Conservation (phyloP, 768 basidiomycete species). For the Termitomyces sp. region DNA sequence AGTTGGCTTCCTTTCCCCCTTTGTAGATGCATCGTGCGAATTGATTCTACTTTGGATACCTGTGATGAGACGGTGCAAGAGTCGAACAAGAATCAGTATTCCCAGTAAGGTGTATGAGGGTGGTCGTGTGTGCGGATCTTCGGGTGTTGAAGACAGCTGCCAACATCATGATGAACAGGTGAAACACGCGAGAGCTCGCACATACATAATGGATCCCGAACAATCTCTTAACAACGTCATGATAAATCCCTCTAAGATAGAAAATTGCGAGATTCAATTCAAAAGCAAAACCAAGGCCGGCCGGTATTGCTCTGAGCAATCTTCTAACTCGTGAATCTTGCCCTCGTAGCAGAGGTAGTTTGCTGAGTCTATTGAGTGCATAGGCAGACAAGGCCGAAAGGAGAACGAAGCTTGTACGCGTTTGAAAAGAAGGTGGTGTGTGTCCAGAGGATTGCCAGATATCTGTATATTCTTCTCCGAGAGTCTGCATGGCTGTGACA, state of each 20-base stretch:
- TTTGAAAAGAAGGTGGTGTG: conserved; percentile 36
- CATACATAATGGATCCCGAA: conserved; percentile 66
- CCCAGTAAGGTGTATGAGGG: conserved; percentile 89
- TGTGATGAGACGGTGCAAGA: conserved; percentile 54
- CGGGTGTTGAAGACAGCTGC: conserved; percentile 70
- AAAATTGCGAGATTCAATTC: conserved; percentile 80
- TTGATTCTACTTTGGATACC: conserved; percentile 30
- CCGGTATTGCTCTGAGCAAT: conserved; percentile 38
- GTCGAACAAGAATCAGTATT: conserved; percentile 58
- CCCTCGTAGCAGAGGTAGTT: conserved; percentile 28
- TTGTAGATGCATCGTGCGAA: conserved; percentile 7
- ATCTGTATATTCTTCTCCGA: conserved; percentile 90
- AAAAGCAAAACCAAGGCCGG: conserved; percentile 44
- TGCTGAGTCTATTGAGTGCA: conserved; percentile 44
- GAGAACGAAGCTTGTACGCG: conserved; percentile 54
- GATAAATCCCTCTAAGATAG: conserved; percentile 77
- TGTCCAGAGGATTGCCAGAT: conserved; percentile 54
- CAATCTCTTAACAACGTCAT: conserved; percentile 63
- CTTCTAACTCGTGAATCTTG: conserved; percentile 28
- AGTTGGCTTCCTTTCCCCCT: conserved; percentile 29
- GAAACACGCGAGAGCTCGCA: not conserved
- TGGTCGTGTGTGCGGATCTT: conserved; percentile 65
- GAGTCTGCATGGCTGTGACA: conserved; percentile 63
- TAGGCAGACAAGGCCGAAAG: conserved; percentile 65
- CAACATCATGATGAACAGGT: not conserved